Evolutionary conservation across 1,139 yeast genomes (phyloP).

Genomic region (Sugiyamaella neomexicana): DNA sequence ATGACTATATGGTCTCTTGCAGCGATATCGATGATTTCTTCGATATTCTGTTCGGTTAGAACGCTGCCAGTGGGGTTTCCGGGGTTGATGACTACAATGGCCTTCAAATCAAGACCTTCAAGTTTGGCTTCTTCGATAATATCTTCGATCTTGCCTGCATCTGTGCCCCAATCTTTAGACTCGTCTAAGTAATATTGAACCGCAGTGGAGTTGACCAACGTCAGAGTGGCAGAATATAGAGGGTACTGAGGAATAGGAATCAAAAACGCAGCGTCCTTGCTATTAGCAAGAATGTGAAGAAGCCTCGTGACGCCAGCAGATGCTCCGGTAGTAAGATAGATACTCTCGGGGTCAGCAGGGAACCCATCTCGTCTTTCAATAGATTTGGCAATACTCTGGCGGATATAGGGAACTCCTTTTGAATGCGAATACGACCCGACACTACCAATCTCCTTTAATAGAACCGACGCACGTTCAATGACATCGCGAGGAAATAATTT

Average conservation of each 20-base stretch:
- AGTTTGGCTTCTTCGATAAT: slow-evolving; percentile 54
- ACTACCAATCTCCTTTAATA: slow-evolving; percentile 68
- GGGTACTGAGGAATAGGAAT: slow-evolving; percentile 99
- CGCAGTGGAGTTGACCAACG: slow-evolving; percentile 76
- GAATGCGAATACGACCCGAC: slow-evolving; percentile 94
- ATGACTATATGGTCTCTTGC: slow-evolving; percentile 81
- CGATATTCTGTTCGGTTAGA: slow-evolving; percentile 62
- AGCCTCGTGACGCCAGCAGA: slow-evolving; percentile 83
- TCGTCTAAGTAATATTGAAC: slow-evolving; percentile 89
- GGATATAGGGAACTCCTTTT: slow-evolving; percentile 73
- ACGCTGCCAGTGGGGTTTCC: slow-evolving; percentile 98
- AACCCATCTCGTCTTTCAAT: slow-evolving; percentile 70
- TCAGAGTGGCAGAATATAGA: slow-evolving; percentile 86
- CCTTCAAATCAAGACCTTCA: slow-evolving; percentile 65
- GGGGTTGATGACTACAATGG: slow-evolving; percentile 91
- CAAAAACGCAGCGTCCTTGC: slow-evolving; percentile 73
- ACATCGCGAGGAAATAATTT: slow-evolving; percentile 67
- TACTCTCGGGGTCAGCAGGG: slow-evolving; percentile 64
- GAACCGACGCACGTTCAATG: slow-evolving; percentile 59
- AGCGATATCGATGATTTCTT: slow-evolving; percentile 70
- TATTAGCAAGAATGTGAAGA: slow-evolving; percentile 65
- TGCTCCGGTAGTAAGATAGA: slow-evolving; percentile 90
- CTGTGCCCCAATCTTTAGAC: slow-evolving; percentile 76
- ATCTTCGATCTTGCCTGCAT: slow-evolving; percentile 61
- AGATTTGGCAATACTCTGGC: slow-evolving; percentile 79